These are phyloP conservation scores for Sclerotinia spermophila DNA, from an alignment of 2,329 filamentous ascomycete species.

Conservation along the genomic window DNA sequence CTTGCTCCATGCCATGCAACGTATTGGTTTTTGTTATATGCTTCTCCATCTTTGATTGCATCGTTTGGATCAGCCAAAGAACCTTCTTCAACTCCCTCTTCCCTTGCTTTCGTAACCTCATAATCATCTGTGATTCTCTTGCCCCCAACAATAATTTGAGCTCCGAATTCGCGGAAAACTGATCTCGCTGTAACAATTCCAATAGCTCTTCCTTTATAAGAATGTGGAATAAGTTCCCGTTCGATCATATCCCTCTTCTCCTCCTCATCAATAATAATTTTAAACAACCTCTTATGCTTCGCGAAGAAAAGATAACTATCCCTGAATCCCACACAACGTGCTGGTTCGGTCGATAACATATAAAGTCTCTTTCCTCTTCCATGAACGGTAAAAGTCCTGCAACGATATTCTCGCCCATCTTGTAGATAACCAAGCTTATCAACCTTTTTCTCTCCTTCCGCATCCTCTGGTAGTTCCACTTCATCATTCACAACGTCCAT, in stretches of 20 bases:
- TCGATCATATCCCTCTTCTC: constrained; percentile 97
- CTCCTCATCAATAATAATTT: constrained; percentile 97
- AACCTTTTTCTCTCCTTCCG: constrained; percentile 88
- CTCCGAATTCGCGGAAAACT: constrained; percentile 94
- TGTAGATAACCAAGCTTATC: constrained; percentile 81
- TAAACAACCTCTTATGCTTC: constrained; percentile 93
- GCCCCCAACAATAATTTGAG: constrained; percentile 88
- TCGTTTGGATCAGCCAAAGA: constrained; percentile 91
- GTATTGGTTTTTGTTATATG: constrained; percentile 99
- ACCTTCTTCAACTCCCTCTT: constrained; percentile 78
- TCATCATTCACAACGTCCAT: constrained; percentile 91
- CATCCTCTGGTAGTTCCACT: constrained; percentile 80
- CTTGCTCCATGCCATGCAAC: constrained; percentile 98
- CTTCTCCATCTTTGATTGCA: constrained; percentile 68
- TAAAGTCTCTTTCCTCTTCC: constrained; percentile 83
- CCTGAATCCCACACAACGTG: constrained; percentile 91
- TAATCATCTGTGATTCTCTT: constrained; percentile 87
- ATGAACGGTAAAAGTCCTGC: constrained; percentile 87
- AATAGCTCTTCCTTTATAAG: constrained; percentile 96
- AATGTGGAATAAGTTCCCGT: constrained; percentile 91
- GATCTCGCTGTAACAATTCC: constrained; percentile 95
- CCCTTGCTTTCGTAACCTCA: constrained; percentile 69
- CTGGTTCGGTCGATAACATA: constrained; percentile 98
- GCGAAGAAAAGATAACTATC: constrained; percentile 99
- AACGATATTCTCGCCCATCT: constrained; percentile 86